A percentile compares a stretch with the other conserved stretches of the same genome.
These are phyloP conservation scores for Yarrowia deformans DNA, from an alignment of 805 yeast species.

Conservation along the genomic window DNA sequence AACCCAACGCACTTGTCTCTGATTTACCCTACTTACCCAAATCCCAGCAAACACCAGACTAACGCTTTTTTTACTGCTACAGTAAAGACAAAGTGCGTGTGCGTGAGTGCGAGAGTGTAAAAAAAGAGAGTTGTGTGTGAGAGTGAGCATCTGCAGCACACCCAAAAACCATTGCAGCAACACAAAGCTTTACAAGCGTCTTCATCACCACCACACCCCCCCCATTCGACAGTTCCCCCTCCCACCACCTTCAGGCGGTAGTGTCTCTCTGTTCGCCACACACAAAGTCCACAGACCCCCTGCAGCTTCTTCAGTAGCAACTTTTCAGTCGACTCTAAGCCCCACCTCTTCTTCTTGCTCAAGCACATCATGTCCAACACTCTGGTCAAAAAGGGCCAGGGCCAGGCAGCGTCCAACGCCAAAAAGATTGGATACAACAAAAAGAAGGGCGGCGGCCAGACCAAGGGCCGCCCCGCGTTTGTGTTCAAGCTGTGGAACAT, in stretches of 20 bases:
- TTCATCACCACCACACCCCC: neutral
- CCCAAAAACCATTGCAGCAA: conserved; percentile 33
- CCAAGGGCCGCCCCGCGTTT: conserved; percentile 73
- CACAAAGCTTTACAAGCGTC: conserved; percentile 6
- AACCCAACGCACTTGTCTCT: neutral
- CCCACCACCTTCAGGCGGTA: neutral
- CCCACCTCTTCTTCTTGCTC: neutral
- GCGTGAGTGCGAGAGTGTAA: neutral
- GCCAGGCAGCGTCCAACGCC: conserved; percentile 32
- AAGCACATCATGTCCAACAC: conserved; percentile 27
- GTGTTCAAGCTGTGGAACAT: conserved; percentile 93
- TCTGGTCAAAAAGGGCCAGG: conserved; percentile 38
- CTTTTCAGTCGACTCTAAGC: neutral
- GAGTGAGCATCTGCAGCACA: conserved; percentile 20
- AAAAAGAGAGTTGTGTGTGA: conserved; percentile 6
- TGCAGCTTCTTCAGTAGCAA: neutral
- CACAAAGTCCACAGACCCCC: neutral
- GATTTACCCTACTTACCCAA: conserved; percentile 33
- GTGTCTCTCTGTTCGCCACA: conserved; percentile 9
- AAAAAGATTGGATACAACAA: conserved; percentile 39
- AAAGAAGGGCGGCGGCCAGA: conserved; percentile 44
- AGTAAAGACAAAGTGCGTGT: neutral
- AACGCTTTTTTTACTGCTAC: neutral
- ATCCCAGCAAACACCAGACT: conserved; percentile 13
- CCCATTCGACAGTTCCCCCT: neutral